A percentile compares a stretch with the other conserved stretches of the same genome.
phyloP scores from a whole-genome alignment of 257 asterid species.

The Nicotiana tabacum region DNA sequence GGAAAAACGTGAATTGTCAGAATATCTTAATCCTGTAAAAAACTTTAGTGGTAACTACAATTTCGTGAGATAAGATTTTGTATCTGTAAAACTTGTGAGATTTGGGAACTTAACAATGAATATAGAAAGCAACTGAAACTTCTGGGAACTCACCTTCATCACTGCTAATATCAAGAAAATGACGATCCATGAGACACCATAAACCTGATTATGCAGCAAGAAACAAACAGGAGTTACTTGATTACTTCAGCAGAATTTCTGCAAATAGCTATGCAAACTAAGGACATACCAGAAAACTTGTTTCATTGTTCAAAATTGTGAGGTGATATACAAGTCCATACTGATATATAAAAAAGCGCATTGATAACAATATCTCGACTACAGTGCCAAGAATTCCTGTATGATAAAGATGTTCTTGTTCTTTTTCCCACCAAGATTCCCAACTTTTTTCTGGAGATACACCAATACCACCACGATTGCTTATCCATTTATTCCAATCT shows the following conservation, averaged over 20 bases:
- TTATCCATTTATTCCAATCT: slow-evolving; percentile 93
- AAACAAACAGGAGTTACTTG: neutral
- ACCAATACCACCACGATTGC: slow-evolving; percentile 85
- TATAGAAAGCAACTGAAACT: neutral
- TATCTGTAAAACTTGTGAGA: neutral
- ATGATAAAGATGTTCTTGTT: slow-evolving; percentile 67
- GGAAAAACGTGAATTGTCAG: neutral
- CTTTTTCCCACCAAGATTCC: slow-evolving; percentile 99
- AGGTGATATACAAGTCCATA: slow-evolving; percentile 85
- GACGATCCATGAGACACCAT: slow-evolving; percentile 83
- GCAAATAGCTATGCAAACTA: neutral
- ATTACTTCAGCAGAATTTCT: neutral
- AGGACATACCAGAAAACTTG: slow-evolving; percentile 54
- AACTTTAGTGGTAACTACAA: neutral
- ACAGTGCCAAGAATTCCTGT: slow-evolving; percentile 71
- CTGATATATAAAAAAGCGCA: slow-evolving; percentile 83
- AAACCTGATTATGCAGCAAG: slow-evolving; percentile 47
- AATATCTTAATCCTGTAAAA: neutral
- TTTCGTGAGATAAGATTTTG: neutral
- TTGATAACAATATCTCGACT: slow-evolving; percentile 69
- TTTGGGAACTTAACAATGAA: neutral
- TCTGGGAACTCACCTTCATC: slow-evolving; percentile 54
- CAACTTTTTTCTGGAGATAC: slow-evolving; percentile 87
- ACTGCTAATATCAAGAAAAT: slow-evolving; percentile 50
- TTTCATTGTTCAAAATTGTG: slow-evolving; percentile 41